A percentile compares a stretch with the other conserved stretches of the same genome.
Conservation (phyloP, 306 rosid genomes). For the Psophocarpus tetragonolobus region DNA sequence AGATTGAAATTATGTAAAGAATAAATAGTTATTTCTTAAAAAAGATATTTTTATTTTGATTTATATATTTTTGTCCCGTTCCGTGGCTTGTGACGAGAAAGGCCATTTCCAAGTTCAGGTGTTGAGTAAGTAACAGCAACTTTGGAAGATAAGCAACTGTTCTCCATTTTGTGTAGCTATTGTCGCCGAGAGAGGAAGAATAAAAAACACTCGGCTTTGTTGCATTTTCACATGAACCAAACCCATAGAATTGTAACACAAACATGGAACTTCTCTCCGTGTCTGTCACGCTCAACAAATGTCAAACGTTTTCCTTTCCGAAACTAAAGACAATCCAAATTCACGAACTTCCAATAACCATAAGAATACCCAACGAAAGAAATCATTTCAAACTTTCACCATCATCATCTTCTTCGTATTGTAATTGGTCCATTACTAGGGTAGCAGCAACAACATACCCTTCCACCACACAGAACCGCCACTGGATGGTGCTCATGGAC, state of each 20-base stretch:
- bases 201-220: neutral
- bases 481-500: conserved; percentile 77
- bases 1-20: too few relatives aligned
- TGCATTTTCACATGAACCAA: neutral
- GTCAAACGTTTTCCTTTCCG: conserved; percentile 33
- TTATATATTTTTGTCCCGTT: too few relatives aligned
- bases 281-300: conserved; percentile 36
- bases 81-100: too few relatives aligned
- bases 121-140: too few relatives aligned
- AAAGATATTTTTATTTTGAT: too few relatives aligned
- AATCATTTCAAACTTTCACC: conserved; percentile 29
- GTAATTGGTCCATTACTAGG: conserved; percentile 21
- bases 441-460: conserved; percentile 42
- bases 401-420: conserved; percentile 42
- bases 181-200: neutral
- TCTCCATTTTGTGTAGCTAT: neutral
- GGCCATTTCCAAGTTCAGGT: too few relatives aligned
- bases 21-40: too few relatives aligned
- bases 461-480: conserved; percentile 49
- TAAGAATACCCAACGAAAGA: conserved; percentile 36
- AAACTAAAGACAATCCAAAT: conserved; percentile 38
- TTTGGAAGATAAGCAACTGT: too few relatives aligned
- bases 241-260: neutral
- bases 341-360: conserved; percentile 35
- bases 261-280: conserved; percentile 54